Conservation (phyloP, 768 basidiomycete species). For the Cubamyces sp. region DNA sequence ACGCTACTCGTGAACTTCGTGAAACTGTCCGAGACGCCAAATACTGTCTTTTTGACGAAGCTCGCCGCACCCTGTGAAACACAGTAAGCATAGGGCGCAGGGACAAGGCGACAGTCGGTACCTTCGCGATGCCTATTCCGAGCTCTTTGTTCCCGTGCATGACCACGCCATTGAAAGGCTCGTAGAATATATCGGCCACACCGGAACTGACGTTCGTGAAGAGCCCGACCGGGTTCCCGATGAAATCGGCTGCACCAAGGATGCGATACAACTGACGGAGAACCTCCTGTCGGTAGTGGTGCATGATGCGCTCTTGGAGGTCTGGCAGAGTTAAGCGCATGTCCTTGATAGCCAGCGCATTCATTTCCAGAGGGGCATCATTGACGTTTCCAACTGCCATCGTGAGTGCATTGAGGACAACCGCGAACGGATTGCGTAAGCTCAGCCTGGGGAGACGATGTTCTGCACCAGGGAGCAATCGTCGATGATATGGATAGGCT, state of each 20-base stretch:
- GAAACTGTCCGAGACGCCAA: slow-evolving; percentile 92
- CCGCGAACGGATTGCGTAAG: slow-evolving; percentile 88
- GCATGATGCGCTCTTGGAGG: slow-evolving; percentile 79
- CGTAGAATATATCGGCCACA: slow-evolving; percentile 97
- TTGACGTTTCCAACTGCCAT: slow-evolving; percentile 98
- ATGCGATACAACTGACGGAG: slow-evolving; percentile 94
- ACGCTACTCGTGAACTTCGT: slow-evolving; percentile 99
- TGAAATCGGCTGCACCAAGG: slow-evolving; percentile 97
- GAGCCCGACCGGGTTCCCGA: slow-evolving; percentile 93
- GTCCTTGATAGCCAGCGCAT: slow-evolving; percentile 92
- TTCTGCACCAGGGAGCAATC: not conserved
- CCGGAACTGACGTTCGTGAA: slow-evolving; percentile 99
- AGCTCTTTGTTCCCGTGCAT: slow-evolving; percentile 95
- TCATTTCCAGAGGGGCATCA: slow-evolving; percentile 92
- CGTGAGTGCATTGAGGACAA: slow-evolving; percentile 90
- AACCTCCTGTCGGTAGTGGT: slow-evolving; percentile 94
- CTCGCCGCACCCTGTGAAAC: slow-evolving; percentile 86
- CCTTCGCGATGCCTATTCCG: slow-evolving; percentile 94
- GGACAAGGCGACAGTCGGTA: slow-evolving; percentile 32
- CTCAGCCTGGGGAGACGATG: slow-evolving; percentile 51
- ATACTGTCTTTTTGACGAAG: slow-evolving; percentile 98
- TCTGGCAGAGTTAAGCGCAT: slow-evolving; percentile 87
- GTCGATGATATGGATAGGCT: slow-evolving; percentile 28
- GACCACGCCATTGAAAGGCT: slow-evolving; percentile 95
- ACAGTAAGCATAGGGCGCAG: not conserved